Conservation (phyloP, 495 filamentous ascomycete species). For the Glonium stellatum region DNA sequence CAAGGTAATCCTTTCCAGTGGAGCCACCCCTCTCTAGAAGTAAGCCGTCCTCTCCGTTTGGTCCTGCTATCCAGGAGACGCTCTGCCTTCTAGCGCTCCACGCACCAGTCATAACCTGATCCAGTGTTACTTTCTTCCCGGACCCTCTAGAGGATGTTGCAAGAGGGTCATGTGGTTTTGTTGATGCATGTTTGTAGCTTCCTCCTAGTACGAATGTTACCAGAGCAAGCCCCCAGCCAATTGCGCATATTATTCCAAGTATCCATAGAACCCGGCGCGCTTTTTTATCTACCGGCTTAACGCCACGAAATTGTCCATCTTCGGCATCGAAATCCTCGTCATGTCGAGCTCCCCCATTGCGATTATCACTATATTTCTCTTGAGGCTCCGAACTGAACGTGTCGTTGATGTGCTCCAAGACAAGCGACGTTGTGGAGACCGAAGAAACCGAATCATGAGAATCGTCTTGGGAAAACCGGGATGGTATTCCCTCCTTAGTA, state of each 20-base stretch:
- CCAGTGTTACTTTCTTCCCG: constrained; percentile 72
- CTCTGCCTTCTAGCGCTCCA: constrained; percentile 64
- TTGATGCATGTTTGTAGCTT: constrained; percentile 55
- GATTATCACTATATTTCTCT: constrained; percentile 42
- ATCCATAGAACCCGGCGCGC: constrained; percentile 62
- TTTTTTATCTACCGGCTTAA: constrained; percentile 51
- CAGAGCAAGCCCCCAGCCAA: constrained; percentile 74
- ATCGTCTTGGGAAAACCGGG: constrained; percentile 29
- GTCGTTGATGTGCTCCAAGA: constrained; percentile 65
- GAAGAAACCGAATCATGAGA: constrained; percentile 58
- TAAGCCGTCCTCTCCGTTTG: constrained; percentile 80
- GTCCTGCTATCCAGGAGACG: constrained; percentile 82
- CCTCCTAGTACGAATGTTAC: constrained; percentile 63
- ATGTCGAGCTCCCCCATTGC: constrained; percentile 12
- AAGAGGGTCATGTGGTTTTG: constrained; percentile 58
- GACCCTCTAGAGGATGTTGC: constrained; percentile 57
- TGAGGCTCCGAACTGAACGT: constrained; percentile 24
- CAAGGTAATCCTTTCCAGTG: constrained; percentile 59
- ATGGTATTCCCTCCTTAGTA: constrained; percentile 12
- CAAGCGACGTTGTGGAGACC: constrained; percentile 68
- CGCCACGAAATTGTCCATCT: constrained; percentile 29
- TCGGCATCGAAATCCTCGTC: constrained; percentile 42
- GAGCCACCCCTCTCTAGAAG: constrained; percentile 59
- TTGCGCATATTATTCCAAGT: constrained; percentile 57
- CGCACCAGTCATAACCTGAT: constrained; percentile 65